Evolutionary conservation across 768 basidiomycete species (phyloP).

Genomic region (Psilocybe cyanescens): DNA sequence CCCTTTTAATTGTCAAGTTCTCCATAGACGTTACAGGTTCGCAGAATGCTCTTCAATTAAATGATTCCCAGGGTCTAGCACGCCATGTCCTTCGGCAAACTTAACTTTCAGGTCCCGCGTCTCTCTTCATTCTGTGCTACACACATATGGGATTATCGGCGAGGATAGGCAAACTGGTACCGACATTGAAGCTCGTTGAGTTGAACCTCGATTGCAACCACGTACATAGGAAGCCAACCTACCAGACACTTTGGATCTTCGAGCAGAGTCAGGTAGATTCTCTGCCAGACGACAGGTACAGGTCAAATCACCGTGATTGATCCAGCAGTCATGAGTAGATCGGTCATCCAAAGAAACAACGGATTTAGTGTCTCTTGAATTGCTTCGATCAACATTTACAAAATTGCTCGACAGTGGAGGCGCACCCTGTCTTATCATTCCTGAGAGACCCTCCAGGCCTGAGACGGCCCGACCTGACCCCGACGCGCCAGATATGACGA

Average conservation of each 20-base stretch:
- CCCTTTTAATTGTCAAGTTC: not conserved
- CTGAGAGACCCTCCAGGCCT: not conserved
- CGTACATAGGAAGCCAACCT: too few species aligned
- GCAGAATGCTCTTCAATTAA: not conserved
- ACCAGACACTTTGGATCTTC: not conserved
- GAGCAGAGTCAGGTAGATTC: not conserved
- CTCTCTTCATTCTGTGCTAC: not conserved
- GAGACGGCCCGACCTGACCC: not conserved
- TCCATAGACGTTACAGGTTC: not conserved
- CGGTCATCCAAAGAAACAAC: not conserved
- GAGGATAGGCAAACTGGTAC: not conserved
- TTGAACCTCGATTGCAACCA: too few species aligned
- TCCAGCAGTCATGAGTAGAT: slow-evolving; percentile 11
- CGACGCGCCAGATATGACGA: not conserved
- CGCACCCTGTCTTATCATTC: not conserved
- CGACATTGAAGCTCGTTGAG: too few species aligned
- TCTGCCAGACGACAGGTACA: slow-evolving; percentile 9
- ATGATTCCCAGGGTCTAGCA: not conserved
- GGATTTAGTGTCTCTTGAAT: not conserved
- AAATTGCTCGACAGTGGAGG: not conserved
- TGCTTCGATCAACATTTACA: not conserved
- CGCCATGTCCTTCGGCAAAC: not conserved
- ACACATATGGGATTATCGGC: not conserved
- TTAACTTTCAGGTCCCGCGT: not conserved
- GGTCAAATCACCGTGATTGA: slow-evolving; percentile 25